These are phyloP conservation scores for Simplicillium sp. DNA, from an alignment of 2,329 filamentous ascomycete genomes.

Conservation along the genomic window DNA sequence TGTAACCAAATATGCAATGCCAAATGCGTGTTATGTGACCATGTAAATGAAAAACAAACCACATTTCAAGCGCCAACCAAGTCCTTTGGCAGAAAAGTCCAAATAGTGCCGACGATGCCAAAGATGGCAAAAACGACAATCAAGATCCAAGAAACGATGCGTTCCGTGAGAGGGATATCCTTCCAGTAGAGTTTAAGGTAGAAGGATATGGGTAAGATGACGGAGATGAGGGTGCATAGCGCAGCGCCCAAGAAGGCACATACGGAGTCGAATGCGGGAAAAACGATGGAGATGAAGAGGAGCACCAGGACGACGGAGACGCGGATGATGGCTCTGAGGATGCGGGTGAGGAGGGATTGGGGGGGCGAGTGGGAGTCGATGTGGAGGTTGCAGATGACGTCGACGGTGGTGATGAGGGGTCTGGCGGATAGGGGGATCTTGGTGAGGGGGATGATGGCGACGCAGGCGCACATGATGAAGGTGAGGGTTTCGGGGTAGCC, in stretches of 20 bases:
- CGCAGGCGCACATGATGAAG: slow-evolving; percentile 74
- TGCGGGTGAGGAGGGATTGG: slow-evolving; percentile 26
- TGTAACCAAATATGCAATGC: too few species aligned
- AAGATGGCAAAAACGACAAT: slow-evolving; percentile 61
- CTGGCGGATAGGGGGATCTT: slow-evolving; percentile 89
- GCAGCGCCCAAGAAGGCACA: slow-evolving; percentile 87
- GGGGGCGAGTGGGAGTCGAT: slow-evolving; percentile 14
- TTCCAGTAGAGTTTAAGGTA: slow-evolving; percentile 81
- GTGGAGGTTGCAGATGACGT: slow-evolving; percentile 71
- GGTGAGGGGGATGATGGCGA: slow-evolving; percentile 87
- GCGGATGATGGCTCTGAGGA: slow-evolving; percentile 51
- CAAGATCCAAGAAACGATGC: slow-evolving; percentile 55
- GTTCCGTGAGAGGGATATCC: slow-evolving; percentile 57
- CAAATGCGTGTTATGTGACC: too few species aligned
- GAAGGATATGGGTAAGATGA: slow-evolving; percentile 80
- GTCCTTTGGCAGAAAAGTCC: slow-evolving; percentile 78
- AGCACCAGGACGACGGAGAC: slow-evolving; percentile 61
- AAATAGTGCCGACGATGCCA: slow-evolving; percentile 71
- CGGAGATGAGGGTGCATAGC: slow-evolving; percentile 87
- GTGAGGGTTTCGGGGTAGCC: slow-evolving; percentile 68
- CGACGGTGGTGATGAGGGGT: slow-evolving; percentile 77
- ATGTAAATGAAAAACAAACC: too few species aligned
- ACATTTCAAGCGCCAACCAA: slow-evolving; percentile 53
- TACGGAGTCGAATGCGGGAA: slow-evolving; percentile 77
- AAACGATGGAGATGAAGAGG: slow-evolving; percentile 58